phyloP scores from a whole-genome alignment of 371 early-diverging fungal species.

The Mortierella sp. region DNA sequence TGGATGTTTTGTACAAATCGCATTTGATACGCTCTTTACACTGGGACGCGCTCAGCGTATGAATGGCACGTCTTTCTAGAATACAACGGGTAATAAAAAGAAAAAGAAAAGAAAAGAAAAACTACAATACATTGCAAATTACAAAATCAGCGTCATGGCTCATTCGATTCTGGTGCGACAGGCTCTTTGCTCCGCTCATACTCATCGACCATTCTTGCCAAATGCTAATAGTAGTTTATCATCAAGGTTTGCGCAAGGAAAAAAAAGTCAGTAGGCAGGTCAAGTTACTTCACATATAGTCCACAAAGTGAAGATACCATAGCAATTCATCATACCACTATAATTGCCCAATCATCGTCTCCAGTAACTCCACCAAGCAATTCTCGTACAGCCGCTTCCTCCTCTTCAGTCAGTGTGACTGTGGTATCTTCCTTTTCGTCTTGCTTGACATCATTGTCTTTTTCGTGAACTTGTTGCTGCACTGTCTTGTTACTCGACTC shows the following conservation, averaged over 20 bases:
- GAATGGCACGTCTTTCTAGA: neutral
- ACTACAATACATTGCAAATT: slow-evolving; percentile 5
- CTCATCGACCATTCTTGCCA: slow-evolving; percentile 27
- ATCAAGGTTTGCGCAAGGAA: no score
- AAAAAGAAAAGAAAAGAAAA: neutral
- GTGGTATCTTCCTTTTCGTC: slow-evolving; percentile 13
- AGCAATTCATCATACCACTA: slow-evolving; percentile 29
- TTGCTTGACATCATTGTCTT: neutral
- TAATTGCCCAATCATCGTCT: slow-evolving; percentile 46
- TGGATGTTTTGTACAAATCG: neutral
- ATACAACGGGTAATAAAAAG: neutral
- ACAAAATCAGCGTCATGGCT: slow-evolving; percentile 9
- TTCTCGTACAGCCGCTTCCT: slow-evolving; percentile 40
- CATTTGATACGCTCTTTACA: neutral
- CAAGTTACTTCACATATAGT: neutral
- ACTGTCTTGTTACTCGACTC: neutral
- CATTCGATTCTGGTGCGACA: neutral
- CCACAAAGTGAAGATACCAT: neutral
- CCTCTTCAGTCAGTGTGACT: slow-evolving; percentile 43
- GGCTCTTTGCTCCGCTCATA: slow-evolving; percentile 22
- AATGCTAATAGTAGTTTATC: slow-evolving; percentile 2
- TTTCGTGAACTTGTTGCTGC: neutral
- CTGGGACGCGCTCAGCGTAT: neutral
- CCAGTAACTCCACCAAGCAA: slow-evolving; percentile 50
- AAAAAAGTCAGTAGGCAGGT: neutral